Base-by-base conservation (phyloP, 192 early-diverging fungal genomes). In the Globomyces pollinis-pini region DNA sequence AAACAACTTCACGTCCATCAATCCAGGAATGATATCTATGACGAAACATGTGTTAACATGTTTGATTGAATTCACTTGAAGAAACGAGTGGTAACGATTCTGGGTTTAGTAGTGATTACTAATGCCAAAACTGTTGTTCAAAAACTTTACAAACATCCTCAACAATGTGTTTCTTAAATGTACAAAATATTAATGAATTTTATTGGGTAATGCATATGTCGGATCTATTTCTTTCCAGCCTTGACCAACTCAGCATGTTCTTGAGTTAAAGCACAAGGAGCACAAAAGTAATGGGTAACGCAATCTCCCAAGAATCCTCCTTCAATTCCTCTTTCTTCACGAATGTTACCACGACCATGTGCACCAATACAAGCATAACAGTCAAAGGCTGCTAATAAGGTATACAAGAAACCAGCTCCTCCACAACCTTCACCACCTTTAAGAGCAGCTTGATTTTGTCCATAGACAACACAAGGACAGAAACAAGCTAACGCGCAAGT, bases 201-300 rank as follows among this genome's bases (percentile, higher is more conserved):
- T n/a, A n/a, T n/a, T n/a, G n/a, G n/a, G n/a, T n/a, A n/a, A n/a
- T n/a, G n/a, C n/a, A n/a, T n/a, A n/a, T n/a, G n/a, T n/a, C n/a
- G n/a, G n/a, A n/a, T n/a, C n/a, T n/a, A 43, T 18, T 43, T 12
- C 16, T 43, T 43, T 43, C 41, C 41, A n/a, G 44, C 61, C 24
- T 69, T 63, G 28, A 62, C 59, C 57, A 57, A 34, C 29, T 69
- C 68, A 39, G 59, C 16, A 35, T 54, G 59, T 57, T 70, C 68
- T 61, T 70, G 68, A 4, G 68, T 70, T 12, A 70, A 38, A 0
- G 68, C 68, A 36, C 68, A 70, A 15, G 68, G 51, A n/a, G 41
- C 20, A 18, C 68, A 70, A 63, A 50, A 70, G 5, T 52, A 65
- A 38, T 62, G 61, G 34, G 57, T 64, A 11, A n/a, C 5, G 15